A percentile compares a stretch with the other conserved stretches of the same genome.
These are phyloP conservation scores for Platanus orientalis DNA, from an alignment of 164 flowering plant species.

Conservation along the genomic window DNA sequence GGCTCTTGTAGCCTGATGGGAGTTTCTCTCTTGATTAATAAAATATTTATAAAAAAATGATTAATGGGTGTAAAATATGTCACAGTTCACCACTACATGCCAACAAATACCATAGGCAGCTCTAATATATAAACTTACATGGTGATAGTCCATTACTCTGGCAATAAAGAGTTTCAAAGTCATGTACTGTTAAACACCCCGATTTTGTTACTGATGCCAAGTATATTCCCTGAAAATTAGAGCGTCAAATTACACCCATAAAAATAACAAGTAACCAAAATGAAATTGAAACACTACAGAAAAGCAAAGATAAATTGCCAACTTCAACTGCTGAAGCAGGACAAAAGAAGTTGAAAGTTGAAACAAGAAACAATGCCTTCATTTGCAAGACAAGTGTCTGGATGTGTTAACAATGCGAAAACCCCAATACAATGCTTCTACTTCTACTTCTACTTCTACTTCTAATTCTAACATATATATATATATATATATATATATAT, in stretches of 20 bases:
- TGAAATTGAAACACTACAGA: not conserved
- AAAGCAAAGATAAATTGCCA: not conserved
- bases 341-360: not conserved
- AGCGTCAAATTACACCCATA: not conserved
- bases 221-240: conserved; percentile 61
- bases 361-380: too few species aligned
- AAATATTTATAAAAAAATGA: too few species aligned
- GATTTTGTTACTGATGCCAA: conserved; percentile 78
- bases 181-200: conserved; percentile 87
- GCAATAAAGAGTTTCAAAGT: conserved; percentile 70
- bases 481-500: too few species aligned
- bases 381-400: too few species aligned
- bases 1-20: too few species aligned
- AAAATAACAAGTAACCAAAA: not conserved
- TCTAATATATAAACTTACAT: conserved; percentile 32
- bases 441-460: too few species aligned
- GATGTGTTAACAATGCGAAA: too few species aligned
- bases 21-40: too few species aligned
- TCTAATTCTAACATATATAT: too few species aligned
- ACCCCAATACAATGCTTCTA: too few species aligned
- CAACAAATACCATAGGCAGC: not conserved
- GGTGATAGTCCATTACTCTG: conserved; percentile 28
- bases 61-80: too few species aligned
- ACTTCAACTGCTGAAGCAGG: not conserved
- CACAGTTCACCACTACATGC: too few species aligned